Evolutionary conservation across 306 rosid genomes (phyloP).

Genomic region (Albizia julibrissin): DNA sequence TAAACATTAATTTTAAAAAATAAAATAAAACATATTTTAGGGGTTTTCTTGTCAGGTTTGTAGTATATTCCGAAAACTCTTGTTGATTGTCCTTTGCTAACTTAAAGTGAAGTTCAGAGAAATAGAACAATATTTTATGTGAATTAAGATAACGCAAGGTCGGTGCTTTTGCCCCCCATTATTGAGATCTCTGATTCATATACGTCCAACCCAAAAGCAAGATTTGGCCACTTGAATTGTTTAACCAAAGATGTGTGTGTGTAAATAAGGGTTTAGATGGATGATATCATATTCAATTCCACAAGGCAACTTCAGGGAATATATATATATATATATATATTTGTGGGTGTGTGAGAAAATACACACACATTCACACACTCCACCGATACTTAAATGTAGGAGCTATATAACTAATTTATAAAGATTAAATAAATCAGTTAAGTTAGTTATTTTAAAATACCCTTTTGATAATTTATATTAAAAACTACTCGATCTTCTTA

Average conservation of each 20-base stretch:
- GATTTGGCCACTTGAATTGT: slow-evolving; percentile 27
- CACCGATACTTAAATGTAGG: no score
- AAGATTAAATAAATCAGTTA: no score
- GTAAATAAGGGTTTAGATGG: not conserved
- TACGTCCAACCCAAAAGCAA: slow-evolving; percentile 47
- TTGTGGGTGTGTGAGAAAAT: no score
- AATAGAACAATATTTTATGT: slow-evolving; percentile 6
- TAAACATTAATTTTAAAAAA: not conserved
- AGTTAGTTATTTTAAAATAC: no score
- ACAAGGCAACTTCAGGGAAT: not conserved
- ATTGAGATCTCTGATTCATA: slow-evolving; percentile 30
- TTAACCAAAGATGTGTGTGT: not conserved
- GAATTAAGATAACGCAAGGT: slow-evolving; percentile 30
- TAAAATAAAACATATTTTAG: slow-evolving; percentile 12
- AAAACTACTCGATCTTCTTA: no score
- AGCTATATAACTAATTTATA: no score
- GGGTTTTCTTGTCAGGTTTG: slow-evolving; percentile 26
- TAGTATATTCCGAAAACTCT: slow-evolving; percentile 38
- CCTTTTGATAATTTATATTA: no score
- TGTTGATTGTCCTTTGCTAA: slow-evolving; percentile 30
- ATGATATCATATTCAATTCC: not conserved
- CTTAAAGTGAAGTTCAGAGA: slow-evolving; percentile 40
- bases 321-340: not conserved
- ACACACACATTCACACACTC: no score
- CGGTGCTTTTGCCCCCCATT: slow-evolving; percentile 52